These are phyloP conservation scores for Cucumis hystrix DNA, from an alignment of 306 rosid genomes.

Conservation along the genomic window DNA sequence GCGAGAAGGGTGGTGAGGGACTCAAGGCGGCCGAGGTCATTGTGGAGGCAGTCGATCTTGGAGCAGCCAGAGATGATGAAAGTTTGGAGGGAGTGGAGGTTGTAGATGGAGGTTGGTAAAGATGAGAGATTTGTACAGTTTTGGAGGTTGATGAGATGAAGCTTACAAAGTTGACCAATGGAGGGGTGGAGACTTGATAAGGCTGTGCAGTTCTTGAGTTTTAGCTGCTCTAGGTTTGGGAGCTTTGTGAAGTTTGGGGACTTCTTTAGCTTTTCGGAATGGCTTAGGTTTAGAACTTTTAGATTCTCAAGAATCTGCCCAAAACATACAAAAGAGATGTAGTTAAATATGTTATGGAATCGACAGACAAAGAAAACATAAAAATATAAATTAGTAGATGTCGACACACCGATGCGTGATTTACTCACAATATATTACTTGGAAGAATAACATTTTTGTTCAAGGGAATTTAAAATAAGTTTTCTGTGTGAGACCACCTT, in stretches of 20 bases:
- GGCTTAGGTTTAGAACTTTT: constrained; percentile 6
- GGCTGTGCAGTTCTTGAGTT: not conserved
- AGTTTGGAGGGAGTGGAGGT: not conserved
- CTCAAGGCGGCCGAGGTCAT: not conserved
- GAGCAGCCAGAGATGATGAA: constrained; percentile 1
- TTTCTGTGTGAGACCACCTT: too few species aligned
- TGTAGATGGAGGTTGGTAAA: not conserved
- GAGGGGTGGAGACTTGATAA: constrained; percentile 1
- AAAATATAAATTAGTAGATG: too few species aligned
- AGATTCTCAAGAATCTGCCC: not conserved
- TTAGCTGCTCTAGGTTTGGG: constrained; percentile 1
- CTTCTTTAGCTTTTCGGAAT: not conserved
- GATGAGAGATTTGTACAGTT: not conserved
- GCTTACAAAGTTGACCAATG: not conserved
- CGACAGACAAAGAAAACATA: too few species aligned
- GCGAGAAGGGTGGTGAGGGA: not conserved
- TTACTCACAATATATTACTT: too few species aligned
- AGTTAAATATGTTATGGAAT: not conserved
- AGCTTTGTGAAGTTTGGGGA: not conserved
- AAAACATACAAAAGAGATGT: not conserved
- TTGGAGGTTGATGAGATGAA: not conserved
- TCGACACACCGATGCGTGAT: too few species aligned
- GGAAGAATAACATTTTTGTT: too few species aligned
- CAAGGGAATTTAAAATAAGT: too few species aligned
- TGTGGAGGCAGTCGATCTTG: not conserved